Conservation (phyloP, 1,139 yeast genomes). For the Debaryomyces sp. region DNA sequence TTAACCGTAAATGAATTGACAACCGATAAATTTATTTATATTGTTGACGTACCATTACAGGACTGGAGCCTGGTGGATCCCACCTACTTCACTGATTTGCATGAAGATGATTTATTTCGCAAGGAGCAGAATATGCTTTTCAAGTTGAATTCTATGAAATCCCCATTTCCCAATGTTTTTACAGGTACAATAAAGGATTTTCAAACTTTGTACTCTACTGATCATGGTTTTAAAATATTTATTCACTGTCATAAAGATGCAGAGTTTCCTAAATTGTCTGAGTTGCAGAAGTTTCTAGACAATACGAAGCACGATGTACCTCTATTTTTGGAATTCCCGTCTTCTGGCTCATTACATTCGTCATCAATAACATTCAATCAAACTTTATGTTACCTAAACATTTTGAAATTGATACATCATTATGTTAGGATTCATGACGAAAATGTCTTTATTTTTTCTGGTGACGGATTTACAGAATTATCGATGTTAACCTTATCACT, state of each 20-base stretch:
- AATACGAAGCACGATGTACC: slow-evolving; percentile 15
- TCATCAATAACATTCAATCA: slow-evolving; percentile 28
- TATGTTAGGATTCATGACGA: slow-evolving; percentile 20
- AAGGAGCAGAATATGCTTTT: slow-evolving; percentile 41
- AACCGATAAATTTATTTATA: slow-evolving; percentile 9
- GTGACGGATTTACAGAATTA: slow-evolving; percentile 47
- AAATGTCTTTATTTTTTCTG: slow-evolving; percentile 36
- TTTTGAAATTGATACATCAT: slow-evolving; percentile 33
- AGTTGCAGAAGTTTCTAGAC: slow-evolving; percentile 17
- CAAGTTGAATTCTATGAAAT: slow-evolving; percentile 36
- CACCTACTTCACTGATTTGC: not conserved
- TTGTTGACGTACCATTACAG: slow-evolving; percentile 10
- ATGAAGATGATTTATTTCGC: slow-evolving; percentile 1
- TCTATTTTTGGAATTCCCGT: slow-evolving; percentile 38
- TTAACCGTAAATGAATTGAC: slow-evolving; percentile 6
- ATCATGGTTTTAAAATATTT: slow-evolving; percentile 31
- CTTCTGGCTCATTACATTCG: slow-evolving; percentile 30
- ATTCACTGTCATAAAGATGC: slow-evolving; percentile 42
- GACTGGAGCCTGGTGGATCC: slow-evolving; percentile 4
- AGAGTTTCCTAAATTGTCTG: slow-evolving; percentile 27
- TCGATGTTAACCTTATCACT: slow-evolving; percentile 33
- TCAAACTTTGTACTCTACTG: slow-evolving; percentile 20
- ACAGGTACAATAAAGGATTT: slow-evolving; percentile 40
- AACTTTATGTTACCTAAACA: slow-evolving; percentile 32
- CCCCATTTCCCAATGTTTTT: slow-evolving; percentile 31